Conservation (phyloP, 345 rosid species). For the Cardamine resedifolia region DNA sequence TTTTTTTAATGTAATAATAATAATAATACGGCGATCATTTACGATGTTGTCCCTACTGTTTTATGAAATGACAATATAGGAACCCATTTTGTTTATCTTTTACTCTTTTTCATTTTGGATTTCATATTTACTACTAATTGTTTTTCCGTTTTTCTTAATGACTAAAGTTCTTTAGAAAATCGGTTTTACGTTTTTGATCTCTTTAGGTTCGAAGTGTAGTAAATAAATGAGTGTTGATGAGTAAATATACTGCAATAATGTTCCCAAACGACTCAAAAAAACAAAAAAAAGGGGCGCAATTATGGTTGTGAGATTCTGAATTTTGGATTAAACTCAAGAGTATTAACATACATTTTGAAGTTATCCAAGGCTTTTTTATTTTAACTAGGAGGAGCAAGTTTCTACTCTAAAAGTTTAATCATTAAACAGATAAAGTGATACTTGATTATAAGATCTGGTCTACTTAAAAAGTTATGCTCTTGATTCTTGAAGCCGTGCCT, state of each 20-base stretch:
- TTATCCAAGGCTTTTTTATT: not conserved
- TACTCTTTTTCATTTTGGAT: not conserved
- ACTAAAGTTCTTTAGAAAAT: no score
- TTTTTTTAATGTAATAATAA: not conserved
- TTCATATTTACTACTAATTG: not conserved
- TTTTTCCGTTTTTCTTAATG: not conserved
- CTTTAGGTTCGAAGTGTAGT: no score
- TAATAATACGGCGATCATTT: slow-evolving; percentile 38
- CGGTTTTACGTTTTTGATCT: no score
- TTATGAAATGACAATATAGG: slow-evolving; percentile 47
- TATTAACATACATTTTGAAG: not conserved
- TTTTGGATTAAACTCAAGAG: not conserved
- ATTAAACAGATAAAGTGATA: not conserved
- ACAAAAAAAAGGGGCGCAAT: no score
- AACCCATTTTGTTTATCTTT: slow-evolving; percentile 1
- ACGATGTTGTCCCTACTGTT: slow-evolving; percentile 50
- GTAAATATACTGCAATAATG: no score
- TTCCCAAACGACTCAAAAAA: no score
- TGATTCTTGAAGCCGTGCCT: not conserved
- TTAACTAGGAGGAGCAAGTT: not conserved
- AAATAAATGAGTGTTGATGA: no score
- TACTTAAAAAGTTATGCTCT: not conserved
- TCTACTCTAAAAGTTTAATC: not conserved
- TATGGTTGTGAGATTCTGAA: no score
- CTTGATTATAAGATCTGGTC: not conserved